A percentile compares a stretch with the other conserved stretches of the same genome.
Conservation (phyloP, 2,329 filamentous ascomycete species). For the Pseudogymnoascus sp. region DNA sequence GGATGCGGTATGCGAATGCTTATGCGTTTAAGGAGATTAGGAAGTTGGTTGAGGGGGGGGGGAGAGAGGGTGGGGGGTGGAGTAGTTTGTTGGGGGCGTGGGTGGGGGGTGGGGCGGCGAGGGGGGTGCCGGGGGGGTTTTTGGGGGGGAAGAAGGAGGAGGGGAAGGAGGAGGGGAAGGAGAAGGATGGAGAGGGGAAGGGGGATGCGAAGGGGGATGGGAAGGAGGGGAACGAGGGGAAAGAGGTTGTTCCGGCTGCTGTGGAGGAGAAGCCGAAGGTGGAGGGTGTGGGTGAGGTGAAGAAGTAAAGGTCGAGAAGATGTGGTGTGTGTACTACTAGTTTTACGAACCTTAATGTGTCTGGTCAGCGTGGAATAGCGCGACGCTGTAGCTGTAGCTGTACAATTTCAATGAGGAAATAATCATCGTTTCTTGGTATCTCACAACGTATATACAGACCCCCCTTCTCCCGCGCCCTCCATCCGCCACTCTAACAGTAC, state of each 20-base stretch:
- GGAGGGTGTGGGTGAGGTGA: background rate
- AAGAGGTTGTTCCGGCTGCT: too few relatives aligned
- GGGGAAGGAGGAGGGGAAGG: background rate
- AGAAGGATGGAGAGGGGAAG: background rate
- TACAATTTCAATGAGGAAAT: background rate
- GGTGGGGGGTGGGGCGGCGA: background rate
- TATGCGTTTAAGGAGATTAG: slow-evolving; percentile 78
- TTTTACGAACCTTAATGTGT: background rate
- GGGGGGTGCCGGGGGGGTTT: background rate
- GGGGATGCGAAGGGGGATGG: background rate
- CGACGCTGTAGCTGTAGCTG: background rate
- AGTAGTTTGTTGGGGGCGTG: background rate
- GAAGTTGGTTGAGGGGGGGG: slow-evolving; percentile 48
- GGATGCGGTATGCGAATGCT: slow-evolving; percentile 69
- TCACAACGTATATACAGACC: background rate
- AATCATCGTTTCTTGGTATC: background rate
- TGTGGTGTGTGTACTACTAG: background rate
- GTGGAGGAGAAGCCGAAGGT: background rate
- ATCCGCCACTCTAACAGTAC: background rate
- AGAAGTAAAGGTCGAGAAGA: background rate
- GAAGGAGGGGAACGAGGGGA: background rate
- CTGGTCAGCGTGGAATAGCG: background rate
- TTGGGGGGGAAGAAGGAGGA: background rate
- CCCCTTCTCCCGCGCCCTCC: background rate
- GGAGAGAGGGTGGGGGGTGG: background rate